These are phyloP conservation scores for Auricularia sp. DNA, from an alignment of 768 basidiomycete genomes.

Conservation along the genomic window DNA sequence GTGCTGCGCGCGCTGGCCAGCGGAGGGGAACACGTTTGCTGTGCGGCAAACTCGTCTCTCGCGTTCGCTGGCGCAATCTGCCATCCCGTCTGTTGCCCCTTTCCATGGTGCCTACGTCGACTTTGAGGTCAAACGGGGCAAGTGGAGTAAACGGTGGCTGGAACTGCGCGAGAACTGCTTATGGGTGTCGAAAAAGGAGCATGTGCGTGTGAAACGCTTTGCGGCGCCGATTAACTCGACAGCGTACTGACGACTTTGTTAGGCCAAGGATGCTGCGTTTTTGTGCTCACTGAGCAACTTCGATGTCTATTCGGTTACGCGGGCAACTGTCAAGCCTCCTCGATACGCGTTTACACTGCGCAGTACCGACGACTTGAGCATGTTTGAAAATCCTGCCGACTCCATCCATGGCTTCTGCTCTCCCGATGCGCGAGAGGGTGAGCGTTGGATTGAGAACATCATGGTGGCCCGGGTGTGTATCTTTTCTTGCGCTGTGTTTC, in stretches of 20 bases:
- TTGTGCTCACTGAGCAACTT: constrained; percentile 84
- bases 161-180: constrained; percentile 77
- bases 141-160: constrained; percentile 92
- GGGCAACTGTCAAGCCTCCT: constrained; percentile 73
- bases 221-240: background rate
- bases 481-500: background rate
- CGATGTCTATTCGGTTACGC: constrained; percentile 74
- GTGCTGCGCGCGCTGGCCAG: constrained; percentile 76
- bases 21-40: constrained; percentile 75
- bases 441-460: constrained; percentile 69
- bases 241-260: constrained; percentile 1
- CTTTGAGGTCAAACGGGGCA: constrained; percentile 83
- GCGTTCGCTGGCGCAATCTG: constrained; percentile 42
- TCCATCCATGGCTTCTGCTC: constrained; percentile 75
- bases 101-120: constrained; percentile 59
- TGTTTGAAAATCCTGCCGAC: constrained; percentile 82
- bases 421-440: constrained; percentile 62
- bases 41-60: constrained; percentile 66
- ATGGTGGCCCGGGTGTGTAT: constrained; percentile 62
- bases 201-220: constrained; percentile 34
- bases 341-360: constrained; percentile 79
- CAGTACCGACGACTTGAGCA: constrained; percentile 73
- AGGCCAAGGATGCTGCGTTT: constrained; percentile 78
- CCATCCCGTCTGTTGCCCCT: constrained; percentile 37
- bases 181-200: constrained; percentile 84